These are phyloP conservation scores for Clitopilus hobsonii DNA, from an alignment of 768 basidiomycete species.

Conservation along the genomic window DNA sequence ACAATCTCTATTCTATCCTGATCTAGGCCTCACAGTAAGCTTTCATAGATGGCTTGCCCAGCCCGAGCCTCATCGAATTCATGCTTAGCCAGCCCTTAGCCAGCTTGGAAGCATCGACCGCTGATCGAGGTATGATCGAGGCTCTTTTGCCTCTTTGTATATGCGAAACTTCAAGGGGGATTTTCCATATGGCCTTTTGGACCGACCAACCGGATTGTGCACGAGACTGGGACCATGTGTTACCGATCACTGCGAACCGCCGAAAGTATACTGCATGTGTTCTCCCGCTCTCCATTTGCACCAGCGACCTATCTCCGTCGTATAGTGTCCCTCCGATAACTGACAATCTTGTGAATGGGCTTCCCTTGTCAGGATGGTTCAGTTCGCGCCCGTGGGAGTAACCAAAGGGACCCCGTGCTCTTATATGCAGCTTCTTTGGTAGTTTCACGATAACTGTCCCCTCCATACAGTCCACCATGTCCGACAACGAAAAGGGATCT, in stretches of 20 bases:
- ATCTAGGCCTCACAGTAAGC: too few species aligned
- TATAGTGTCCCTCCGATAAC: not conserved
- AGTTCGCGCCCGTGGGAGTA: not conserved
- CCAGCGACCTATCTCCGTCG: not conserved
- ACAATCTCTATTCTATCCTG: too few species aligned
- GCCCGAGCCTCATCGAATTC: too few species aligned
- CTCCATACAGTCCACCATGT: conserved; percentile 7
- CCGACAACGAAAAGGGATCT: conserved; percentile 16
- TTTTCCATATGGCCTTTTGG: not conserved
- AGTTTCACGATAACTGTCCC: not conserved
- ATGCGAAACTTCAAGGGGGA: not conserved
- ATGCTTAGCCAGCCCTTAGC: not conserved
- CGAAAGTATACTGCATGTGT: not conserved
- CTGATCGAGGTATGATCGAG: not conserved
- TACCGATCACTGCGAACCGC: not conserved
- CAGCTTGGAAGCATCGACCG: not conserved
- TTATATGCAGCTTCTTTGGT: not conserved
- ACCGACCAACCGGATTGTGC: not conserved
- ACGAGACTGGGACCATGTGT: not conserved
- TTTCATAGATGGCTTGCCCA: too few species aligned
- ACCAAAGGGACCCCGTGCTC: not conserved
- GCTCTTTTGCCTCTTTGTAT: not conserved
- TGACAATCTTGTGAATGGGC: not conserved
- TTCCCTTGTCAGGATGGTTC: not conserved
- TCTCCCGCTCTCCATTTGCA: conserved; percentile 1